Conservation (phyloP, 768 basidiomycete genomes). For the Kwoniella botswanensis region DNA sequence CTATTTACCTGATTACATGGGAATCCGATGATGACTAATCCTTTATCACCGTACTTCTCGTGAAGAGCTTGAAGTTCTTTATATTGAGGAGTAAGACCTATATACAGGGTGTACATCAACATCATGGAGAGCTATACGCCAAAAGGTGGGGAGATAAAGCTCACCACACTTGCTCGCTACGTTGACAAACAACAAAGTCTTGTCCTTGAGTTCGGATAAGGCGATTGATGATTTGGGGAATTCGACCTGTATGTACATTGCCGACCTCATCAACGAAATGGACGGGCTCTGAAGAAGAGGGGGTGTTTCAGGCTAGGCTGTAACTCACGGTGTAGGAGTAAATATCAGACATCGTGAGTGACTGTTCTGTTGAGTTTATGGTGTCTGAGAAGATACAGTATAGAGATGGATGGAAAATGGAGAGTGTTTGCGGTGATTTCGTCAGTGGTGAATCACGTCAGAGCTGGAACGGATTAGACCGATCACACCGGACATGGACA, state of each 20-base stretch:
- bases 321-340: constrained; percentile 48
- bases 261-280: neutral
- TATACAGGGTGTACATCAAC: neutral
- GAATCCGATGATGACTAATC: constrained; percentile 57
- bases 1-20: constrained; percentile 55
- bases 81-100: constrained; percentile 57
- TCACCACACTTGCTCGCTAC: constrained; percentile 56
- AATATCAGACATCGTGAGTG: constrained; percentile 47
- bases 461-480: neutral
- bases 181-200: constrained; percentile 57
- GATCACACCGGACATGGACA: neutral
- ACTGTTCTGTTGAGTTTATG: neutral
- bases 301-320: too few relatives aligned
- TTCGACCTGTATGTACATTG: constrained; percentile 45
- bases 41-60: constrained; percentile 53
- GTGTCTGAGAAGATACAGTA: too few relatives aligned
- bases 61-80: constrained; percentile 55
- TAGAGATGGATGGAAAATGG: too few relatives aligned
- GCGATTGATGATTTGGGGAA: constrained; percentile 45
- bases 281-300: neutral
- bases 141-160: constrained; percentile 16
- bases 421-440: too few relatives aligned
- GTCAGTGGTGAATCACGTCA: neutral
- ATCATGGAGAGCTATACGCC: neutral
- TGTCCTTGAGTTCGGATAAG: constrained; percentile 49